Percentiles rank a stretch among this genome's conserved stretches.
These are phyloP conservation scores for Circinella minor DNA, from an alignment of 371 early-diverging fungal genomes.

Conservation along the genomic window DNA sequence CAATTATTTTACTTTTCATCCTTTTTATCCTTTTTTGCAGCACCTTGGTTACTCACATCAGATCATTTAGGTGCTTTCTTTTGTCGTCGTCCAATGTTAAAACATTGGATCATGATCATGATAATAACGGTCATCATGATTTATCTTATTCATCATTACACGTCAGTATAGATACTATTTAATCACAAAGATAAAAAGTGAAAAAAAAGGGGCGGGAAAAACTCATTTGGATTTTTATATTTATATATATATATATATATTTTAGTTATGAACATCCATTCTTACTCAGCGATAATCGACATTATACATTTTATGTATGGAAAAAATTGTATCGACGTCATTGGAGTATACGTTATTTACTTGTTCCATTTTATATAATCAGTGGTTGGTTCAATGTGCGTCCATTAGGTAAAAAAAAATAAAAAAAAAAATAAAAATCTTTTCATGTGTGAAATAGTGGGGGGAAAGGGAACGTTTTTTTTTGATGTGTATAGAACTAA, in stretches of 20 bases:
- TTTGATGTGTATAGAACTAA: no score
- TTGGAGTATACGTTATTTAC: slow-evolving; percentile 57
- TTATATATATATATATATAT: background rate
- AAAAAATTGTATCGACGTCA: slow-evolving; percentile 72
- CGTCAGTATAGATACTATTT: slow-evolving; percentile 49
- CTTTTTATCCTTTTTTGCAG: slow-evolving; percentile 59
- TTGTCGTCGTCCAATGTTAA: background rate
- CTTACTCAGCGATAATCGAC: slow-evolving; percentile 93
- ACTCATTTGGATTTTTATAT: background rate
- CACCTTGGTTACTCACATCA: slow-evolving; percentile 31
- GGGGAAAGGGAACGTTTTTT: no score
- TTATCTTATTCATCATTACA: slow-evolving; percentile 54
- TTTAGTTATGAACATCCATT: slow-evolving; percentile 90
- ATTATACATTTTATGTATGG: slow-evolving; percentile 96
- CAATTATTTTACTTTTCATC: slow-evolving; percentile 88
- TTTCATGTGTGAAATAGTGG: no score
- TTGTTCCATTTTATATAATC: slow-evolving; percentile 72
- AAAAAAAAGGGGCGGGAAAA: background rate
- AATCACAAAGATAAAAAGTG: background rate
- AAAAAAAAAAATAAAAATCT: no score
- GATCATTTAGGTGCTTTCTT: background rate
- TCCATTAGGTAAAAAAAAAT: slow-evolving; percentile 27
- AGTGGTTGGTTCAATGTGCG: slow-evolving; percentile 48
- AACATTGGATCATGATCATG: background rate
- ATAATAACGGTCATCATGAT: slow-evolving; percentile 17